Conservation (phyloP, 163 green algal genomes). For the Scenedesmus sp. region DNA sequence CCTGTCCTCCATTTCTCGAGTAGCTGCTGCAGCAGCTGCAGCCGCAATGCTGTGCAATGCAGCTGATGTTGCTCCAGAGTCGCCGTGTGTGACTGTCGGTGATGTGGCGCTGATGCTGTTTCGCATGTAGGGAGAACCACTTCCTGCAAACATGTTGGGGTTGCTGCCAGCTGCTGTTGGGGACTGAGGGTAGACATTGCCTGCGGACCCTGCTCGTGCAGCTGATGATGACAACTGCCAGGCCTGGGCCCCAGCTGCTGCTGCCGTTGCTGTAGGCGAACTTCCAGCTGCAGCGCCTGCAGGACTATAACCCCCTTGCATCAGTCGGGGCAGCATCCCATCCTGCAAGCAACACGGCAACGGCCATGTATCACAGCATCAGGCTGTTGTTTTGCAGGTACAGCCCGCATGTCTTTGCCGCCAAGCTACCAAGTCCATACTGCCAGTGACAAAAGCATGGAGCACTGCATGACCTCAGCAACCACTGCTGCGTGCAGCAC, state of each 20-base stretch:
- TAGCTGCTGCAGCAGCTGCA: not conserved
- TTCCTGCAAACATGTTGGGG: constrained; percentile 9
- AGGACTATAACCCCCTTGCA: not conserved
- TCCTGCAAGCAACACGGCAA: constrained; percentile 16
- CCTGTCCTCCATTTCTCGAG: constrained; percentile 16
- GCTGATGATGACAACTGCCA: not conserved
- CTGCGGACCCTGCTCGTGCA: not conserved
- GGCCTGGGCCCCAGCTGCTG: not conserved
- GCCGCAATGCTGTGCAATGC: constrained; percentile 25
- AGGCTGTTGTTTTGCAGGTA: not conserved
- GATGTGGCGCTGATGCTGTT: constrained; percentile 42
- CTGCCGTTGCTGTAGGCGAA: not conserved
- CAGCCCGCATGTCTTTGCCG: too few relatives aligned
- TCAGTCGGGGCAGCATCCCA: not conserved
- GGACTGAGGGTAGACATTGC: not conserved
- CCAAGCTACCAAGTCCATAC: not conserved
- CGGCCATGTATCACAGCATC: not conserved
- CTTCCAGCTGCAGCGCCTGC: not conserved
- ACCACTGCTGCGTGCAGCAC: not conserved
- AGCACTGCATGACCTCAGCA: not conserved
- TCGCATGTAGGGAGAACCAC: not conserved
- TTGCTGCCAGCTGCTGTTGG: not conserved
- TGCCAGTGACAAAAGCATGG: not conserved
- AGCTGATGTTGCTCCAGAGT: not conserved
- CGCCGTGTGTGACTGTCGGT: too few relatives aligned